A percentile compares a stretch with the other conserved stretches of the same genome.
phyloP scores from a whole-genome alignment of 352 stramenopile species.

The Pythium phragmiticola region DNA sequence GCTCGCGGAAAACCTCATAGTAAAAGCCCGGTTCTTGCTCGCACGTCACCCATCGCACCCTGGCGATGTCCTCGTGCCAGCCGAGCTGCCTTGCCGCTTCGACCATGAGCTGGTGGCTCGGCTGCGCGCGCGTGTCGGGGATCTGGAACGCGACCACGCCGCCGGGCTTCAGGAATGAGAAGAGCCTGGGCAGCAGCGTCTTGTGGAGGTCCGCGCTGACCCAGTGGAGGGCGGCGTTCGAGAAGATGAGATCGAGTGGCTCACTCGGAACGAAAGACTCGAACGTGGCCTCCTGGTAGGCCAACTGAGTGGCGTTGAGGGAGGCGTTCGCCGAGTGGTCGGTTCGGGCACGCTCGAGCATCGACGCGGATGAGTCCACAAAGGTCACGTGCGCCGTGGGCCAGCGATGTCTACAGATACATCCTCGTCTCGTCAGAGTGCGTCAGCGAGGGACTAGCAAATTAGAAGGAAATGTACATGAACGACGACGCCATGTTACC shows the following conservation, averaged over 20 bases:
- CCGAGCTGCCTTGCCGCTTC: conserved; percentile 46
- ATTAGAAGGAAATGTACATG: conserved; percentile 27
- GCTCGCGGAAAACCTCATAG: conserved; percentile 58
- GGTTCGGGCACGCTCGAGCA: conserved; percentile 44
- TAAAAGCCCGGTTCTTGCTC: conserved; percentile 63
- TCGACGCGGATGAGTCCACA: conserved; percentile 59
- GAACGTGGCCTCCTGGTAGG: conserved; percentile 57
- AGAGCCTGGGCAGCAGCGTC: conserved; percentile 45
- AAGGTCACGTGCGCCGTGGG: conserved; percentile 48
- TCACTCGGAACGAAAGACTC: conserved; percentile 41
- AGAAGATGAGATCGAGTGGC: conserved; percentile 68
- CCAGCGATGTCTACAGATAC: conserved; percentile 44
- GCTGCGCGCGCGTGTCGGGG: conserved; percentile 56
- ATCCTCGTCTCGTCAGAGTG: not conserved
- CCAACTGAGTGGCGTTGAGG: conserved; percentile 28
- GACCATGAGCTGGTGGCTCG: conserved; percentile 61
- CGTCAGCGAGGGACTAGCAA: conserved; percentile 5
- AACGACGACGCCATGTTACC: conserved; percentile 71
- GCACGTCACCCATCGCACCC: conserved; percentile 69
- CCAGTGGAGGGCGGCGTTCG: conserved; percentile 74
- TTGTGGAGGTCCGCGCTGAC: conserved; percentile 49
- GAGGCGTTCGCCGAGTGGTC: conserved; percentile 39
- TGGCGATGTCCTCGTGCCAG: conserved; percentile 34
- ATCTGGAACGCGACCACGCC: conserved; percentile 73
- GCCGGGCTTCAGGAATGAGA: conserved; percentile 63